phyloP scores from a whole-genome alignment of 1,284 basidiomycete genomes.

The Apiotrichum gamsii region DNA sequence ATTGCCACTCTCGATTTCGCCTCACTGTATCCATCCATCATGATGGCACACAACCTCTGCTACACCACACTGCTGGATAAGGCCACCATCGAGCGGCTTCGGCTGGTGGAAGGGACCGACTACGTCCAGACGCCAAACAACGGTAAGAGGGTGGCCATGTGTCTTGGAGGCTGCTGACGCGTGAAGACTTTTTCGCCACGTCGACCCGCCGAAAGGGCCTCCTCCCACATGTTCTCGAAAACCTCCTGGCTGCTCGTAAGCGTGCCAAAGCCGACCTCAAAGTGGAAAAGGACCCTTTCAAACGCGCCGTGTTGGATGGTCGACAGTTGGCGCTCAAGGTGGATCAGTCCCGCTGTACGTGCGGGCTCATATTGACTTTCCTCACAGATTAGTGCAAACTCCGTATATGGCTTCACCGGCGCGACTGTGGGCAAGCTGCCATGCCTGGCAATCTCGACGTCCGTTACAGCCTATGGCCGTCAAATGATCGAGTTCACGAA shows the following conservation, averaged over 20 bases:
- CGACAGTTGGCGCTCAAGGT: constrained; percentile 90
- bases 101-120: constrained; percentile 74
- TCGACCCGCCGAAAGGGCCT: constrained; percentile 70
- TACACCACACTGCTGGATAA: constrained; percentile 87
- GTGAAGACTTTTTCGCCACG: constrained; percentile 76
- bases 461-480: constrained; percentile 85
- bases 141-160: constrained; percentile 56
- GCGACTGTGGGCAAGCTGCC: constrained; percentile 91
- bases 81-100: constrained; percentile 64
- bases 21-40: constrained; percentile 94
- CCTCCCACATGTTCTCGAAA: constrained; percentile 83
- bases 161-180: not conserved
- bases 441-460: constrained; percentile 88
- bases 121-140: constrained; percentile 73
- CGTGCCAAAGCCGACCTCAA: constrained; percentile 88
- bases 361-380: not conserved
- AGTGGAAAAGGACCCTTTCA: constrained; percentile 90
- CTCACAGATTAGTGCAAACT: constrained; percentile 95
- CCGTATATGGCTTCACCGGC: constrained; percentile 94
- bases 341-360: constrained; percentile 13
- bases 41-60: constrained; percentile 98
- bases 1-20: constrained; percentile 97
- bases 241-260: constrained; percentile 83
- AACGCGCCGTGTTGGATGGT: constrained; percentile 87
- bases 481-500: constrained; percentile 97